A percentile compares a stretch with the other conserved stretches of the same genome.
Conservation (phyloP, 75 land plant genomes). For the Pinus albicaulis region DNA sequence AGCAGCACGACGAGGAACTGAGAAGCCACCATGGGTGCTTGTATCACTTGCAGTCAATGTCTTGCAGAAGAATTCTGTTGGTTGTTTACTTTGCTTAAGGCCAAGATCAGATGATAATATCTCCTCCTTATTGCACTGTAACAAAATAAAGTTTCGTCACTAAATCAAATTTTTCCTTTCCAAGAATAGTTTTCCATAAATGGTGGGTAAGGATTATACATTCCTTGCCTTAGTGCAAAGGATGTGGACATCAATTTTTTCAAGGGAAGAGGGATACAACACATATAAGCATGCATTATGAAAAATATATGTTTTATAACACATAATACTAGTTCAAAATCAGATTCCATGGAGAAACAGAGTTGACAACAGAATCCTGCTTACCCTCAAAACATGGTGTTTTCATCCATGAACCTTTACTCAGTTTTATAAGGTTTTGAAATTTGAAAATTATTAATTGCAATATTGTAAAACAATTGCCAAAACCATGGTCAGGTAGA, state of each 20-base stretch:
- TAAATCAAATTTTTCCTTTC: not conserved
- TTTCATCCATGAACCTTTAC: not conserved
- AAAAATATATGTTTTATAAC: no score
- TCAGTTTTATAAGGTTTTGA: not conserved
- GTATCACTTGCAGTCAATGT: slow-evolving; percentile 89
- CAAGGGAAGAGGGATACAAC: no score
- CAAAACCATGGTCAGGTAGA: not conserved
- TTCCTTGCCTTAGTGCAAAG: no score
- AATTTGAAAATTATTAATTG: not conserved
- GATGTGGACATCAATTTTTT: no score
- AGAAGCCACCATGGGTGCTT: slow-evolving; percentile 97
- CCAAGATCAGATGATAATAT: slow-evolving; percentile 67
- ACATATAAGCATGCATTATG: no score
- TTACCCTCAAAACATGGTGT: no score
- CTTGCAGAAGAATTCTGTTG: slow-evolving; percentile 84
- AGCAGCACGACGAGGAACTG: slow-evolving; percentile 95
- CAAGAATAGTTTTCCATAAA: no score
- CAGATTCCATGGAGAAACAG: no score
- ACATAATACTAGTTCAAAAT: no score
- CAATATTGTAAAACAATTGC: not conserved
- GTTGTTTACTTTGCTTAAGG: slow-evolving; percentile 46
- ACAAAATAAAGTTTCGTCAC: not conserved
- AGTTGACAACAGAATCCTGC: no score
- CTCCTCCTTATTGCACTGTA: slow-evolving; percentile 54
- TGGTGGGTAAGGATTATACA: no score